phyloP scores from a whole-genome alignment of 192 early-diverging fungal genomes.

The Backusella tarrabulga region DNA sequence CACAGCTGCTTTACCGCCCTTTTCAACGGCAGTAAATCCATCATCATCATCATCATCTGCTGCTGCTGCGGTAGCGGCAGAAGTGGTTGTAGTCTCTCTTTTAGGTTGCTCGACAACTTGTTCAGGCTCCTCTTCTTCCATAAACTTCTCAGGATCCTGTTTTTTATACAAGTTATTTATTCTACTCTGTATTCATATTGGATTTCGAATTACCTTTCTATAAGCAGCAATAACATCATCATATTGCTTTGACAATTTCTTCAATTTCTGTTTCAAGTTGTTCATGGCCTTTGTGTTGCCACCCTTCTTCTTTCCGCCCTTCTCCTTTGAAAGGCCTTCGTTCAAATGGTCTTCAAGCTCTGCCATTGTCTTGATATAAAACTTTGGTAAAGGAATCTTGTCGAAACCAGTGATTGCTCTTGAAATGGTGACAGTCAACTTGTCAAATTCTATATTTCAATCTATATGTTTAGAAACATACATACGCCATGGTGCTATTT shows the following conservation, averaged over 20 bases:
- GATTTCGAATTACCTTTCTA: conserved; percentile 38
- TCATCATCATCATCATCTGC: conserved; percentile 47
- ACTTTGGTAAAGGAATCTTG: conserved; percentile 52
- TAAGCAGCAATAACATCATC: conserved; percentile 72
- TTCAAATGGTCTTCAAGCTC: conserved; percentile 79
- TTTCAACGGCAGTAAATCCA: conserved; percentile 68
- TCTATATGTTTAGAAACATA: no score
- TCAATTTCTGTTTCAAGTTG: conserved; percentile 89
- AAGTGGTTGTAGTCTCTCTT: conserved; percentile 17
- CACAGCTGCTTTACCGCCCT: conserved; percentile 55
- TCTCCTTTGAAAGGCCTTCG: conserved; percentile 52
- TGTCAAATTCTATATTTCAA: conserved; percentile 73
- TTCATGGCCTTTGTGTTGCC: conserved; percentile 79
- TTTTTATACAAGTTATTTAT: not conserved
- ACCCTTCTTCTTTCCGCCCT: conserved; percentile 75
- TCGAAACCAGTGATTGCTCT: conserved; percentile 61
- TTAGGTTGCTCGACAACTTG: conserved; percentile 49
- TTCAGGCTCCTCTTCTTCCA: conserved; percentile 42
- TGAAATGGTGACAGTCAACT: conserved; percentile 62
- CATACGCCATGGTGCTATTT: no score
- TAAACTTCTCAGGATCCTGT: conserved; percentile 36
- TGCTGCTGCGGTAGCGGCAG: not conserved
- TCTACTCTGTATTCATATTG: not conserved
- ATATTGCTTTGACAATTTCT: conserved; percentile 81
- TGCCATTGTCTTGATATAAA: conserved; percentile 72